Evolutionary conservation across 2,329 filamentous ascomycete species (phyloP), one percentile per base, ranked within the genome.

Genomic region (Ceratocystis cubensis): DNA sequence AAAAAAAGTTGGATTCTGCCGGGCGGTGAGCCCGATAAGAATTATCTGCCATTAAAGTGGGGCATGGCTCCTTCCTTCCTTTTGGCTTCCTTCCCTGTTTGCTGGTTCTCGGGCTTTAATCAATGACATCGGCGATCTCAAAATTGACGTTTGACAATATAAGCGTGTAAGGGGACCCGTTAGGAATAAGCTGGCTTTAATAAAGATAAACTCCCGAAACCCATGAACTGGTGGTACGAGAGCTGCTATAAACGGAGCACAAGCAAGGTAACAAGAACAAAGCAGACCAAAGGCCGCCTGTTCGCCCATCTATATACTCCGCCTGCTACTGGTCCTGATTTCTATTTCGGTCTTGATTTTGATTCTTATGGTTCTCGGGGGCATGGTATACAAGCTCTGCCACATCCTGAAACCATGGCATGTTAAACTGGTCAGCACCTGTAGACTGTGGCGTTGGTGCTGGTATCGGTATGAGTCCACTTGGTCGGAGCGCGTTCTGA

Each of bases 1-100:
- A 65, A 67, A 68, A 67, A 68, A 68, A 64, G 61, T 53, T 68
- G 30, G 5, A 65, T 69, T 67, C 67, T 69, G 67, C 67, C 67
- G 41, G 56, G 65, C 67, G 67, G 67, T 69, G 33, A 41, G 8
- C 0, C 1, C 0, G 67, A 68, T 68, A 68, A 61, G 56, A 5
- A 1, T 46, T 65, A 61, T 65, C 53, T 22, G 17, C 15, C 22
- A n/a, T n/a, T 48, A 30, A 28, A 41, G 7, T 25, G 41, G 56
- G 64, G 13, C 25, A 37, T 45, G 22, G 48, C 56, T 57, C 22
- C 15, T 13, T 45, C 37, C 28, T 57, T 33, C 53, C 53, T 57
- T n/a, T 57, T 57, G 6, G 3, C 33, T 37, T 15, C 48, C 15
- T 15, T 6, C 45, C 45, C 7, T 17, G 45, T 6, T 56, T 28